Evolutionary conservation across 345 rosid species (phyloP).

Genomic region (Brassica rapa): DNA sequence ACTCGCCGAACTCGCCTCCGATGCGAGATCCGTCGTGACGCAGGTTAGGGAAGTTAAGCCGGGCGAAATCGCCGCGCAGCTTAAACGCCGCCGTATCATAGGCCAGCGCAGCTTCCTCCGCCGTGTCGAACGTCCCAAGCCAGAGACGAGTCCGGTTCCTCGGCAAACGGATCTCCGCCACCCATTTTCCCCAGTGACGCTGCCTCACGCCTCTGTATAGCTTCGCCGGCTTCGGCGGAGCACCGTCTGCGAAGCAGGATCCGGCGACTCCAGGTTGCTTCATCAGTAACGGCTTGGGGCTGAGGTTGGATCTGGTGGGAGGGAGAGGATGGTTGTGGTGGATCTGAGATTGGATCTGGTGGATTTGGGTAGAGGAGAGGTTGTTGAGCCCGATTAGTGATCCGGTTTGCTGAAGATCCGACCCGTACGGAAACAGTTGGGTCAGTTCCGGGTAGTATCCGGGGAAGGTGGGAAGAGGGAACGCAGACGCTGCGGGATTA

Average conservation of each 20-base stretch:
- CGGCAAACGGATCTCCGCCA: conserved; percentile 94
- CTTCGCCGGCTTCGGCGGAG: conserved; percentile 60
- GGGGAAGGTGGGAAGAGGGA: conserved; percentile 24
- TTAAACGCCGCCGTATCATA: conserved; percentile 88
- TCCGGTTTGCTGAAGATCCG: conserved; percentile 53
- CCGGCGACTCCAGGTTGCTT: conserved; percentile 49
- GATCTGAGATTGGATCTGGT: conserved; percentile 60
- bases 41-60: conserved; percentile 88
- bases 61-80: conserved; percentile 86
- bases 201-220: conserved; percentile 92
- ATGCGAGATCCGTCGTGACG: conserved; percentile 65
- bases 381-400: conserved; percentile 55
- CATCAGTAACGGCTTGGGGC: conserved; percentile 62
- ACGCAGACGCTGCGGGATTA: conserved; percentile 31
- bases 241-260: conserved; percentile 14
- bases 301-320: conserved; percentile 24
- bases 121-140: conserved; percentile 98
- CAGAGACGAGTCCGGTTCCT: conserved; percentile 92
- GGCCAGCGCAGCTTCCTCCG: conserved; percentile 94
- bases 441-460: conserved; percentile 44
- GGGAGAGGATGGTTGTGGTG: conserved; percentile 12
- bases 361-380: conserved; percentile 62
- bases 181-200: conserved; percentile 99
- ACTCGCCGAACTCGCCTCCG: conserved; percentile 72
- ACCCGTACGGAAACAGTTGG: conserved; percentile 43